Evolutionary conservation across 208 protist genomes (phyloP).

Genomic region (Acanthamoeba royreba): DNA sequence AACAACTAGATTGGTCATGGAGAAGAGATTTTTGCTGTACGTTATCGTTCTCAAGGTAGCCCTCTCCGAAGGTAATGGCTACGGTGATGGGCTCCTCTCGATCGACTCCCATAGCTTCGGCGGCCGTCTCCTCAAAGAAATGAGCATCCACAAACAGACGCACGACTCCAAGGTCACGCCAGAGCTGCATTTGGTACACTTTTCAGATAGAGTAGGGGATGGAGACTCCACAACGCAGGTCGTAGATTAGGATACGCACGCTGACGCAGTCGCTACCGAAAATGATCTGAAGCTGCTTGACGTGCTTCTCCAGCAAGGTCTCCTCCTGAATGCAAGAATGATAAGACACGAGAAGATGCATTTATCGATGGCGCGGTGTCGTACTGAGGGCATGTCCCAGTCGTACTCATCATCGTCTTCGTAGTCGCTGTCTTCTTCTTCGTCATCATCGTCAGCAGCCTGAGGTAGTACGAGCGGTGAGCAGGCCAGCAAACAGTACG

Average conservation of each 20-base stretch:
- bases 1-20: not conserved
- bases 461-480: not conserved
- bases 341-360: not conserved
- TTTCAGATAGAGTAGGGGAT: not conserved
- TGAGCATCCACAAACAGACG: not conserved
- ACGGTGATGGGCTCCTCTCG: not conserved
- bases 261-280: not conserved
- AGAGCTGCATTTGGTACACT: not conserved
- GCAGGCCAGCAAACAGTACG: not conserved
- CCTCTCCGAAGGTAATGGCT: not conserved
- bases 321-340: not conserved
- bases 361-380: not conserved
- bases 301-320: conserved; percentile 1
- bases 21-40: not conserved
- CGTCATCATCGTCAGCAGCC: not conserved
- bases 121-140: not conserved
- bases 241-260: not conserved
- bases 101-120: not conserved
- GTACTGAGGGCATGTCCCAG: not conserved
- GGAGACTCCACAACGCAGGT: not conserved
- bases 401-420: not conserved
- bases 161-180: not conserved
- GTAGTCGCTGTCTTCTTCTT: not conserved
- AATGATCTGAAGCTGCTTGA: conserved; percentile 6
- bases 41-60: not conserved